Evolutionary conservation across 75 land plant genomes (phyloP).

Genomic region (Selaginella moellendorffii): DNA sequence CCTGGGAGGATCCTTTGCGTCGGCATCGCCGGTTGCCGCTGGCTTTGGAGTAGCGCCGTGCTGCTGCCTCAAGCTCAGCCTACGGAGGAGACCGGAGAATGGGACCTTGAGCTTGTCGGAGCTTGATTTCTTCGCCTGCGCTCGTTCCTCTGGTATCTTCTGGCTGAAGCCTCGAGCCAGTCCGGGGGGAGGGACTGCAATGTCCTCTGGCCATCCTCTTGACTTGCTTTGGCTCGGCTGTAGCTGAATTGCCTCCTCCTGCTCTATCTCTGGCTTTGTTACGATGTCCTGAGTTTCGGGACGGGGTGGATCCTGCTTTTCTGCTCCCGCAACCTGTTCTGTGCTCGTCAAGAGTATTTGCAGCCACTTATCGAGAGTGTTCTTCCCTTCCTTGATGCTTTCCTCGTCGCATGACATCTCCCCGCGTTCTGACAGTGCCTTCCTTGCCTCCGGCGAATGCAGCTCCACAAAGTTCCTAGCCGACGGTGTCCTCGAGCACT

Average conservation of each 20-base stretch:
- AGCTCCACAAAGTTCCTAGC: too few species aligned
- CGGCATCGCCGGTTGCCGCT: not conserved
- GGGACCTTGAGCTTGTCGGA: conserved; percentile 8
- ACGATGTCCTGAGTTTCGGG: not conserved
- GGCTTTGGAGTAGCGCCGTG: not conserved
- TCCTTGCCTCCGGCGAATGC: too few species aligned
- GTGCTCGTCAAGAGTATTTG: conserved; percentile 38
- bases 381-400: conserved; percentile 39
- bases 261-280: not conserved
- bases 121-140: conserved; percentile 12
- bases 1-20: not conserved
- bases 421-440: conserved; percentile 14
- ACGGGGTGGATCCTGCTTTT: not conserved
- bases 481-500: too few species aligned
- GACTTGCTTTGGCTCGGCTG: not conserved
- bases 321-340: not conserved
- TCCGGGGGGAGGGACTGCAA: not conserved
- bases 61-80: conserved; percentile 20
- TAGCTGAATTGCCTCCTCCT: not conserved
- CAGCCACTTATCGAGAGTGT: conserved; percentile 80
- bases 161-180: not conserved
- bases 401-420: conserved; percentile 45
- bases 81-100: conserved; percentile 14
- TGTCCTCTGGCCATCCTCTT: not conserved
- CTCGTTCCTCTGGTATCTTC: not conserved